Conservation (phyloP, 441 rosid species). For the Kokia cookei region DNA sequence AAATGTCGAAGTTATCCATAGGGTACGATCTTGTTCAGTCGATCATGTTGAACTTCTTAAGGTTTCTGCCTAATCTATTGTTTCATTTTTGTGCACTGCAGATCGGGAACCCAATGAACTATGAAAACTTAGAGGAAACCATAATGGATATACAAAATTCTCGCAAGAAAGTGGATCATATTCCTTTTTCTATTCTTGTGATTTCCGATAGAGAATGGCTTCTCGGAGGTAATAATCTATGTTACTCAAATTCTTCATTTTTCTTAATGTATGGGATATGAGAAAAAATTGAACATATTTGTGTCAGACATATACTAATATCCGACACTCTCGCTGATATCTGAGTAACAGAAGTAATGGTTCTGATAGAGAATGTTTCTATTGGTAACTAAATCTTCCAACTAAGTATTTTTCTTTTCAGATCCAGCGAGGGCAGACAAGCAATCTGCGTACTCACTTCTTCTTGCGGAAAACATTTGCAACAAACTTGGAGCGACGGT, state of each 20-base stretch:
- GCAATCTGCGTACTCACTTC: conserved; percentile 82
- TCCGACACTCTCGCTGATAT: not conserved
- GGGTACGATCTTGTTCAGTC: conserved; percentile 37
- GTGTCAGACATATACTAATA: not conserved
- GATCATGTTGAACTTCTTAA: not conserved
- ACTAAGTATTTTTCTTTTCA: conserved; percentile 26
- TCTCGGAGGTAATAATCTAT: conserved; percentile 40
- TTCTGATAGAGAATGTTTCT: conserved; percentile 2
- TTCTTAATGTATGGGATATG: not conserved
- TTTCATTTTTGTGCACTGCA: conserved; percentile 23
- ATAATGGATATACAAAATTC: conserved; percentile 50
- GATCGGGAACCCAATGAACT: conserved; percentile 89
- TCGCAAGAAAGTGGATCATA: conserved; percentile 35
- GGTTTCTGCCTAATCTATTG: conserved; percentile 4
- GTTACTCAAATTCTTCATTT: not conserved
- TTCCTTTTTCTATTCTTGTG: conserved; percentile 78
- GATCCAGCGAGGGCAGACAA: conserved; percentile 93
- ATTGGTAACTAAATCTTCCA: conserved; percentile 1
- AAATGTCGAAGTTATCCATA: conserved; percentile 55
- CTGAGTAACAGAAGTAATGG: not conserved
- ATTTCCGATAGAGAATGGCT: conserved; percentile 86
- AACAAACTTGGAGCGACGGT: conserved; percentile 73
- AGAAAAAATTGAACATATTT: not conserved
- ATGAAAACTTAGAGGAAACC: conserved; percentile 64
- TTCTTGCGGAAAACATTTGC: conserved; percentile 92